Percentiles rank a stretch among this genome's conserved stretches.
phyloP scores from a whole-genome alignment of 805 yeast species.

The Yarrowia deformans region DNA sequence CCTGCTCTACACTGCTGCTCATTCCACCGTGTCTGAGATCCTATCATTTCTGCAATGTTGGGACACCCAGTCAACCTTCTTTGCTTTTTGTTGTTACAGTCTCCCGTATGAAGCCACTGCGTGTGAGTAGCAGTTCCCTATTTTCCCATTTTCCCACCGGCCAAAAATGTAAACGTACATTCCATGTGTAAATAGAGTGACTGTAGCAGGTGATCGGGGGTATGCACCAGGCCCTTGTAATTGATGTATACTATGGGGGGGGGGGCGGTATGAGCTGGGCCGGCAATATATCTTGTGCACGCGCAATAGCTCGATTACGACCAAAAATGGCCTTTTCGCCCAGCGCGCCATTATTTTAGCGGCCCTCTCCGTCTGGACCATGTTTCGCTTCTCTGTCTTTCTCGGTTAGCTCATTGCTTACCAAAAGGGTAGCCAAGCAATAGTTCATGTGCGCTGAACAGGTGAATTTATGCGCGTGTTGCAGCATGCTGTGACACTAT shows the following conservation, averaged over 20 bases:
- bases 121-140: too few relatives aligned
- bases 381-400: not conserved
- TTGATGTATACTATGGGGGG: too few relatives aligned
- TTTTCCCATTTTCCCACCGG: not conserved
- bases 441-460: conserved; percentile 19
- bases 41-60: not conserved
- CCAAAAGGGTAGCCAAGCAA: conserved; percentile 27
- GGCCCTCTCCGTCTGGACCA: not conserved
- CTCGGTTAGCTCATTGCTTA: conserved; percentile 25
- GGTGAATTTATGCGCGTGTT: conserved; percentile 30
- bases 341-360: conserved; percentile 7
- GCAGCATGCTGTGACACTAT: conserved; percentile 2
- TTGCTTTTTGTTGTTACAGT: not conserved
- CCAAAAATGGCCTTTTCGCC: not conserved
- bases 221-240: not conserved
- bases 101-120: too few relatives aligned
- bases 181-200: conserved; percentile 10
- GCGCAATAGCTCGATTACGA: not conserved
- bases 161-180: conserved; percentile 4
- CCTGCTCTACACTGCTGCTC: not conserved
- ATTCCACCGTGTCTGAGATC: not conserved
- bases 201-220: not conserved
- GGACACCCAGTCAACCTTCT: not conserved
- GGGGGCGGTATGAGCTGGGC: too few relatives aligned
- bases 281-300: not conserved